Percentiles rank a stretch among this genome's conserved stretches.
Evolutionary conservation across 2,329 filamentous ascomycete genomes (phyloP).

Genomic region (Botrytis sinoallii): DNA sequence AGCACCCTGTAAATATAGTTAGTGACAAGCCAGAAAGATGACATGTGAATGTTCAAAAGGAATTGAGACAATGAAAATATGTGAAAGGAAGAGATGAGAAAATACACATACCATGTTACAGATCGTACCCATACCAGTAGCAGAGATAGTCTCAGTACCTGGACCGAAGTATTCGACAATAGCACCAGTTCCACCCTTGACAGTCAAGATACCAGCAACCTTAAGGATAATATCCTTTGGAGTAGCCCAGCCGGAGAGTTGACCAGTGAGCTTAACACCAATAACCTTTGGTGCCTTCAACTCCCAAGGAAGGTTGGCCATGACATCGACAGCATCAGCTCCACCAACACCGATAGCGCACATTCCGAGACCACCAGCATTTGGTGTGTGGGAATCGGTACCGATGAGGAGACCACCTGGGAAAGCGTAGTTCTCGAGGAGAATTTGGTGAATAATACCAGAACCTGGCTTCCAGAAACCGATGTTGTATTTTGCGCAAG

Average conservation of each 20-base stretch:
- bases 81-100: not conserved
- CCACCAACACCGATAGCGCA: slow-evolving; percentile 79
- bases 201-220: slow-evolving; percentile 92
- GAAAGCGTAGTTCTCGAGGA: slow-evolving; percentile 99
- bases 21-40: not conserved
- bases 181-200: slow-evolving; percentile 94
- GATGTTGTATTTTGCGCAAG: slow-evolving; percentile 99
- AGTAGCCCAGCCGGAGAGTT: slow-evolving; percentile 85
- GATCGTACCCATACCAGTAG: slow-evolving; percentile 86
- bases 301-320: slow-evolving; percentile 97
- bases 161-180: slow-evolving; percentile 78
- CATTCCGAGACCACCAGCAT: slow-evolving; percentile 94
- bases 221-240: slow-evolving; percentile 98
- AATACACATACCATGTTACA: slow-evolving; percentile 55
- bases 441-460: slow-evolving; percentile 98
- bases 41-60: not conserved
- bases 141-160: slow-evolving; percentile 70
- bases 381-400: slow-evolving; percentile 97
- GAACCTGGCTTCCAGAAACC: slow-evolving; percentile 99
- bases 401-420: slow-evolving; percentile 96
- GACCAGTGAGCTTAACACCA: slow-evolving; percentile 89
- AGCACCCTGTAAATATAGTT: slow-evolving; percentile 42
- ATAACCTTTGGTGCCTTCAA: slow-evolving; percentile 97
- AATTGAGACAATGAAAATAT: not conserved
- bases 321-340: slow-evolving; percentile 97